These are phyloP conservation scores for Cercospora brassicicola DNA, from an alignment of 2,329 filamentous ascomycete genomes.

Conservation along the genomic window DNA sequence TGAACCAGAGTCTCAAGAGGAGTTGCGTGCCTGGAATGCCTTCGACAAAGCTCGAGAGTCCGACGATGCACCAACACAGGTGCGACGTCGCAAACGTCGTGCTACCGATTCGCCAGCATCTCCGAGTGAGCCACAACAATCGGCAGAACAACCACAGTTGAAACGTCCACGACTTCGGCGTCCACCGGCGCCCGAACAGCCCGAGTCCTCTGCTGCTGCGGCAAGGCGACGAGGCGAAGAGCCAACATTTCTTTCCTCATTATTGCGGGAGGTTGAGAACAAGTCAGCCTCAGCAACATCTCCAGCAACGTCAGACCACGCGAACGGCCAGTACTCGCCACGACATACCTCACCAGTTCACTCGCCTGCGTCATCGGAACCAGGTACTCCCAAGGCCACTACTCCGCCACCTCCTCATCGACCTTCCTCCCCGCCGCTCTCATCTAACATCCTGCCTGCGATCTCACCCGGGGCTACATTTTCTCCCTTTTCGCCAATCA, in stretches of 20 bases:
- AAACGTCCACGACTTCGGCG: conserved; percentile 69
- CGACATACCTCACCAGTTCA: conserved; percentile 63
- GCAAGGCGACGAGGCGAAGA: conserved; percentile 46
- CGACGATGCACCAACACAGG: conserved; percentile 47
- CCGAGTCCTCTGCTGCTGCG: conserved; percentile 40
- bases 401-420: conserved; percentile 66
- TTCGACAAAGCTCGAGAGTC: conserved; percentile 80
- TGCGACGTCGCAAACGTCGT: conserved; percentile 67
- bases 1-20: conserved; percentile 73
- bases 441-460: conserved; percentile 69
- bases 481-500: conserved; percentile 61
- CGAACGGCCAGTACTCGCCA: conserved; percentile 39
- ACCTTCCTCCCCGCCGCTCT: conserved; percentile 68
- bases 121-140: conserved; percentile 58
- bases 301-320: conserved; percentile 37
- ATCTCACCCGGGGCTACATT: conserved; percentile 71
- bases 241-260: conserved; percentile 80
- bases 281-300: conserved; percentile 43
- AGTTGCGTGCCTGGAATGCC: conserved; percentile 83
- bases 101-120: conserved; percentile 72
- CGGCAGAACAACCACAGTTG: conserved; percentile 67
- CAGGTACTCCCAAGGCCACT: conserved; percentile 67
- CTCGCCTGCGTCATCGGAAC: conserved; percentile 65
- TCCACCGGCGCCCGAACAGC: conserved; percentile 48
- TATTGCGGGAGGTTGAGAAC: conserved; percentile 82